A percentile compares a stretch with the other conserved stretches of the same genome.
phyloP scores from a whole-genome alignment of 1,284 basidiomycete genomes.

The Ceratobasidium sp. region DNA sequence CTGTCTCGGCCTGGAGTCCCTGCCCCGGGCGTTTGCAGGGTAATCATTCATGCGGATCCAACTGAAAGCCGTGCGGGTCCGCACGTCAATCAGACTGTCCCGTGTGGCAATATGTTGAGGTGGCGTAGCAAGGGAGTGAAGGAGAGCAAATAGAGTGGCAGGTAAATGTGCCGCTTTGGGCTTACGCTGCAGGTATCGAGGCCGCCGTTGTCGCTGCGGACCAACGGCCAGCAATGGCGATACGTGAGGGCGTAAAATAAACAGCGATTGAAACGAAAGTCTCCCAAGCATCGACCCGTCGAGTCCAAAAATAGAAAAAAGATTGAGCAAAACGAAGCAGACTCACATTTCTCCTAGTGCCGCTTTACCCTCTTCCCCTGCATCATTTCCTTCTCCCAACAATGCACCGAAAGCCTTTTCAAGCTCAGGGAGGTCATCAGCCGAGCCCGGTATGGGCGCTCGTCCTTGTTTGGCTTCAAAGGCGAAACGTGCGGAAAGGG shows the following conservation, averaged over 20 bases:
- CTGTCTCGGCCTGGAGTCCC: too few relatives aligned
- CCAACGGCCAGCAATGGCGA: conserved; percentile 12
- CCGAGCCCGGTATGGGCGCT: conserved; percentile 39
- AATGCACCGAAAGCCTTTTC: conserved; percentile 50
- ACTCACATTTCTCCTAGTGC: conserved; percentile 73
- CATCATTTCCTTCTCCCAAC: conserved; percentile 46
- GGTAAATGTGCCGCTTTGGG: too few relatives aligned
- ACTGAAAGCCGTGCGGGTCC: background rate
- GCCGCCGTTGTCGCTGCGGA: background rate
- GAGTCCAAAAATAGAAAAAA: background rate
- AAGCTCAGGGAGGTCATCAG: conserved; percentile 46
- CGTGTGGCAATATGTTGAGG: background rate
- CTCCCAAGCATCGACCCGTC: background rate
- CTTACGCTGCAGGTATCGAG: too few relatives aligned
- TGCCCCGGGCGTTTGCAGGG: background rate
- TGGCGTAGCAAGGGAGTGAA: background rate
- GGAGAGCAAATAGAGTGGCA: too few relatives aligned
- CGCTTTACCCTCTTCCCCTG: conserved; percentile 62
- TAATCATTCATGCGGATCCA: background rate
- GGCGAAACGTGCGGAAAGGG: conserved; percentile 63
- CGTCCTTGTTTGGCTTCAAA: conserved; percentile 46
- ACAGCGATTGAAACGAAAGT: conserved; percentile 5
- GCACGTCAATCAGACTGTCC: background rate
- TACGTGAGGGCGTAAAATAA: conserved; percentile 1
- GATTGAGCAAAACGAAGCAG: background rate